phyloP scores from a whole-genome alignment of 169 alveolate species.

The Plasmodium adleri region DNA sequence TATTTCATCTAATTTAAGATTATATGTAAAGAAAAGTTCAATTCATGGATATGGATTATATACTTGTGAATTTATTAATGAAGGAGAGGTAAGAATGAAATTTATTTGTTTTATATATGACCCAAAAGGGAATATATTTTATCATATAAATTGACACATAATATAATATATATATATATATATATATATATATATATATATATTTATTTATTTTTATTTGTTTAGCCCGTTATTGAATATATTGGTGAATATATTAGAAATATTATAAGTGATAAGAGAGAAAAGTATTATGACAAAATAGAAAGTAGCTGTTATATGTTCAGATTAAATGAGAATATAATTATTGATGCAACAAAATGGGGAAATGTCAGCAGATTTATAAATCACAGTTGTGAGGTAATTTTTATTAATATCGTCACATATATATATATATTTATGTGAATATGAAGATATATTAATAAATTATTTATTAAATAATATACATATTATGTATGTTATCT shows the following conservation, averaged over 20 bases:
- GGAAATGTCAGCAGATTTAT: constrained; percentile 97
- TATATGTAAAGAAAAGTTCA: constrained; percentile 85
- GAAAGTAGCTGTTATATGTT: constrained; percentile 90
- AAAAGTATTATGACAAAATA: constrained; percentile 80
- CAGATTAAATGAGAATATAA: constrained; percentile 94
- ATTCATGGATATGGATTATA: constrained; percentile 96
- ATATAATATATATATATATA: not conserved
- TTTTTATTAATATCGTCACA: no score
- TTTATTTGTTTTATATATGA: not conserved
- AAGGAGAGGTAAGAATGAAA: constrained; percentile 87
- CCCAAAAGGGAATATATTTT: not conserved
- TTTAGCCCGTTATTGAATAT: constrained; percentile 94
- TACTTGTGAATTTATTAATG: constrained; percentile 90
- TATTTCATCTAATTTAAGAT: constrained; percentile 84
- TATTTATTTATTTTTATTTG: not conserved
- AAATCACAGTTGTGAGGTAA: constrained; percentile 97
- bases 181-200: not conserved
- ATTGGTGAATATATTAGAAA: constrained; percentile 93
- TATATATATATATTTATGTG: not conserved
- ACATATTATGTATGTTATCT: no score
- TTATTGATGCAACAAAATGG: constrained; percentile 97
- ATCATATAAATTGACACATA: not conserved
- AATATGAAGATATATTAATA: not conserved
- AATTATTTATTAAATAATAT: no score
- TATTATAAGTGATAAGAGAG: constrained; percentile 83